Base-by-base conservation (phyloP, 192 early-diverging fungal species). In the Gaertneriomyces sp. region DNA sequence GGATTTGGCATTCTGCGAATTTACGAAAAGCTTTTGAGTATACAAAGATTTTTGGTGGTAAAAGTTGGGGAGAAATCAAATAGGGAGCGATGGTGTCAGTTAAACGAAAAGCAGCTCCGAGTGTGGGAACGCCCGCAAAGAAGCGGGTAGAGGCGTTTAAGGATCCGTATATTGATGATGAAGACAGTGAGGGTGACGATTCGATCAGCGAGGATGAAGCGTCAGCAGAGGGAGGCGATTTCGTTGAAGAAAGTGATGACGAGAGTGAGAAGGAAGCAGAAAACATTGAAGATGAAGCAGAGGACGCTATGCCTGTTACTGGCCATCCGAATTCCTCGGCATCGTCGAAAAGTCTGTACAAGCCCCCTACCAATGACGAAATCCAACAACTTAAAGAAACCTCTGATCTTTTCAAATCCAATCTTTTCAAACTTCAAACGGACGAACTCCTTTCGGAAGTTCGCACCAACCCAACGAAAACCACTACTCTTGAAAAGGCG, bases 381-480 rank as follows among this genome's bases (percentile, higher is more conserved):
- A 84, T 97, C 40, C 87, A 90, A 70, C 84, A 85, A 53, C 72
- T 95, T 63, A 88, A 87, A 74, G 91, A 95, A 59, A 88, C 90
- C 0, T 80, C 86, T 5, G 82, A 91, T 60, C 74, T 96, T 50
- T 92, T 88, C 79, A 93, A 95, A 63, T 88, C 88, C 50, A 95
- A 95, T 74, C 80, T 98, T 58, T 94, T 95, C 80, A 89, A 88
- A 73, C 77, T 98, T 45, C 91, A 96, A 79, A 81, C 89, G 58
- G 87, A 88, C 52, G 90, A 93, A 79, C 78, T 91, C 20, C 61
- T 91, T 40, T 80, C 74, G 20, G 88, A 93, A 65, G 84, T 88
- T 25, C 57, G 71, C 8, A 56, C 88, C 25, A 81, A 89, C 53
- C 84, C 88, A 49, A 79, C 75, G 19, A 86, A 86, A 54, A 62